Percentiles rank a stretch among this genome's conserved stretches.
Conservation (phyloP, 345 rosid species). For the Toxicodendron radicans region DNA sequence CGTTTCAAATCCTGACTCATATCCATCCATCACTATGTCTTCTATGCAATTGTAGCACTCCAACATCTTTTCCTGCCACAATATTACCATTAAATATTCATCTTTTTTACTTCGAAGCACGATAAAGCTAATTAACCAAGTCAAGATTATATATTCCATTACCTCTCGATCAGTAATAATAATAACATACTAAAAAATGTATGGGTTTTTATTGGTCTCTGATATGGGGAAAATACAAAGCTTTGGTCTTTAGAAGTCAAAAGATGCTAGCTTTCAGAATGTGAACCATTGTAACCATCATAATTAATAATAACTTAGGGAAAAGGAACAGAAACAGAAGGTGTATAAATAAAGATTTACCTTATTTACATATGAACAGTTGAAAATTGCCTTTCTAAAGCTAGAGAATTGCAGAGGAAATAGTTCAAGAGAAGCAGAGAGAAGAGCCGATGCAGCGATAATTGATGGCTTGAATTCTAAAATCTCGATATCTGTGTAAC, state of each 20-base stretch:
- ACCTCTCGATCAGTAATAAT: too few species aligned
- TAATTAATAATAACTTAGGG: not conserved
- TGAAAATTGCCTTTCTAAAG: conserved; percentile 42
- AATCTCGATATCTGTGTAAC: conserved; percentile 46
- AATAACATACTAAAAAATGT: not conserved
- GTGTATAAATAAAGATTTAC: conserved; percentile 25
- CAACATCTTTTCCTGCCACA: conserved; percentile 46
- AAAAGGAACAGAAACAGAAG: not conserved
- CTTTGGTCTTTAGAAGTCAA: not conserved
- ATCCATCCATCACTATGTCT: conserved; percentile 33
- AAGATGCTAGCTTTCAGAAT: not conserved
- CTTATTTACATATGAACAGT: conserved; percentile 64
- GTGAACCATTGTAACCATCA: not conserved
- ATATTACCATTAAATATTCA: not conserved
- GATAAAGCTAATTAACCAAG: too few species aligned
- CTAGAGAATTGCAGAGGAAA: conserved; percentile 49
- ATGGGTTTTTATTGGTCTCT: not conserved
- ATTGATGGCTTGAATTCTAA: conserved; percentile 77
- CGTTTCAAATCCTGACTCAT: conserved; percentile 35
- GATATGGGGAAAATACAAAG: not conserved
- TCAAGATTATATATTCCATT: too few species aligned
- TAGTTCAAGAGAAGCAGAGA: conserved; percentile 54
- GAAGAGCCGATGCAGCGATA: conserved; percentile 70
- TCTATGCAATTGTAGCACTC: conserved; percentile 53
- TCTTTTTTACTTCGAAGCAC: too few species aligned